phyloP scores from a whole-genome alignment of 768 basidiomycete genomes.

The Butyriboletus loyo region DNA sequence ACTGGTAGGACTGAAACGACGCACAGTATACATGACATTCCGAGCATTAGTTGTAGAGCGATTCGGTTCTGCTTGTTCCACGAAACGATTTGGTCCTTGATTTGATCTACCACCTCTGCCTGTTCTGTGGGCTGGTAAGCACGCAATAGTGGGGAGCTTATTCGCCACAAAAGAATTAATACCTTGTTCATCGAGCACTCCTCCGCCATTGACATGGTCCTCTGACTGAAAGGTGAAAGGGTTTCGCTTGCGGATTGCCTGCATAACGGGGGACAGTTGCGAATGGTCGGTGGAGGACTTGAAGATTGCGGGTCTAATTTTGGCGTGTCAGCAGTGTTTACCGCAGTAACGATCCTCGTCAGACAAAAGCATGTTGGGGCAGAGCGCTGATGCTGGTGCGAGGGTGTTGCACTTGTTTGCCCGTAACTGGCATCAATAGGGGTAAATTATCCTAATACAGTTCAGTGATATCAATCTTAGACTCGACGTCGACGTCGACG shows the following conservation, averaged over 20 bases:
- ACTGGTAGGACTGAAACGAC: constrained; percentile 11
- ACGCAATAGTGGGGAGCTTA: not conserved
- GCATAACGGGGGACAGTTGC: constrained; percentile 15
- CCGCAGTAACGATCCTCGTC: not conserved
- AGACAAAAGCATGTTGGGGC: not conserved
- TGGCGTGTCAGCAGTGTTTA: constrained; percentile 5
- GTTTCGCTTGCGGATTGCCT: constrained; percentile 41
- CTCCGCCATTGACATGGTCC: constrained; percentile 26
- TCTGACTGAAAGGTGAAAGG: constrained; percentile 41
- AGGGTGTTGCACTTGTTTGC: constrained; percentile 23
- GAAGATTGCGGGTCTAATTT: not conserved
- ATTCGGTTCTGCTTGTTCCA: constrained; percentile 42
- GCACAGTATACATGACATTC: constrained; percentile 47
- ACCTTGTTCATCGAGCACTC: constrained; percentile 56
- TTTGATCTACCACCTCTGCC: constrained; percentile 49
- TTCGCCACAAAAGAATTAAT: not conserved
- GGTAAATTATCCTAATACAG: constrained; percentile 12
- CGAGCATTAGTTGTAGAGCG: constrained; percentile 41
- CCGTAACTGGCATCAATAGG: constrained; percentile 3
- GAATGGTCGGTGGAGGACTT: not conserved
- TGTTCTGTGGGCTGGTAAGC: constrained; percentile 46
- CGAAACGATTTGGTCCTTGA: constrained; percentile 43
- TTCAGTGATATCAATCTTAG: not conserved
- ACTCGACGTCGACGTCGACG: not conserved
- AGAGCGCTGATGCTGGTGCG: constrained; percentile 3